Base-by-base conservation (phyloP, 1,284 basidiomycete species). In the Apiotrichum mycotoxinovorans region DNA sequence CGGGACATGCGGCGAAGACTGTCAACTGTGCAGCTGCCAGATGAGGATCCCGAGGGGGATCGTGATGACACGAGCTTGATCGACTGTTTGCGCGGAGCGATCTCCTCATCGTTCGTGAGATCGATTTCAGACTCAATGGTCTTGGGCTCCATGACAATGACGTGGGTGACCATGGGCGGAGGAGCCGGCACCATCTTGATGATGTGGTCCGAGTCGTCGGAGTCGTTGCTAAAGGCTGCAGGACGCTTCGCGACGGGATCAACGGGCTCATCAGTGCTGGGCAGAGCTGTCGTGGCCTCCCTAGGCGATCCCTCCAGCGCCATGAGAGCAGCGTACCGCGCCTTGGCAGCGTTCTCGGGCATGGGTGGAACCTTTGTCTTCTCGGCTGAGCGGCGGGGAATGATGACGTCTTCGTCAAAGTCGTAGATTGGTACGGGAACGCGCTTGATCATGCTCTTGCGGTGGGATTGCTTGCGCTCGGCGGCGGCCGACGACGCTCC, bases 291-390 rank as follows among this genome's bases (percentile, higher is more conserved):
- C 3, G 44, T 10, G 15, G 5, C 3, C 12, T n/a, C 26, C 17
- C 40, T 43, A 4, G 43, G 30, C 12, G 37, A 38, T 22, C 57
- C 57, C 18, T 55, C 41, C 22, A 59, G 50, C 4, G 50, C 44
- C 2, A 42, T 45, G n/a, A 60, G 51, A 8, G 58, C 58, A 18
- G 51, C 54, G 9, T 54, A 51, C 2, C 58, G 45, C 12, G 58
- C 54, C 18, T 56, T 51, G 11, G 51, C 51, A 0, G 56, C 56
- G 12, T 43, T 44, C 11, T 20, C 30, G 2, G 51, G 25, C 23
- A 49, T 37, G 18, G 56, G 56, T 4, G 57, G 49, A 3, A 25
- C 20, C 20, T 34, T 37, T 10, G 14, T 14, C 10, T 20, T 4
- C 11, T 48, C 34, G 10, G 14, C 26, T 1, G 33, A 23, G 23